Conservation (phyloP, 768 basidiomycete species). For the Lyophyllum semitale region DNA sequence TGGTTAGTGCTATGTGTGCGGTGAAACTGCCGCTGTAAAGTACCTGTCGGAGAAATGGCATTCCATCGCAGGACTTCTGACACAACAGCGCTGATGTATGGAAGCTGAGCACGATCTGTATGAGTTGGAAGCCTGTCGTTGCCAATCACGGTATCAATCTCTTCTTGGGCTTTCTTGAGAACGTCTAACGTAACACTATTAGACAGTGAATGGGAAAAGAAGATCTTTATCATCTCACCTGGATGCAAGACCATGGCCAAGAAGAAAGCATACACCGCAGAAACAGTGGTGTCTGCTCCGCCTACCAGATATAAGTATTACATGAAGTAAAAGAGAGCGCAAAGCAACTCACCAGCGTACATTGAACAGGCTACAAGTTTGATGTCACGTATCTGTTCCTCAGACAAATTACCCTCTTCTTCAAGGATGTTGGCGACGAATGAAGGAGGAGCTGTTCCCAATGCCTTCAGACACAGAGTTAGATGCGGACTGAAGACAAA, state of each 20-base stretch:
- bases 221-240: neutral
- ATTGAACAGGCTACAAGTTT: neutral
- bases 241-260: neutral
- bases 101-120: neutral
- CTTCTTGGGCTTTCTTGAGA: conserved; percentile 1
- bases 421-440: too few species aligned
- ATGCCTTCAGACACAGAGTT: too few species aligned
- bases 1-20: too few species aligned
- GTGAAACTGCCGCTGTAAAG: too few species aligned
- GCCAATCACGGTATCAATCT: conserved; percentile 10
- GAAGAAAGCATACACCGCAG: neutral
- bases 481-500: too few species aligned
- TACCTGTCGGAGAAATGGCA: neutral
- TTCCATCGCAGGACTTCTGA: neutral
- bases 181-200: neutral
- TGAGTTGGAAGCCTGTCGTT: conserved; percentile 22
- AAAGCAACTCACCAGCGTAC: neutral
- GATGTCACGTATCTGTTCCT: too few species aligned
- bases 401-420: too few species aligned
- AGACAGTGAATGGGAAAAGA: neutral
- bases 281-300: neutral
- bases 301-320: neutral
- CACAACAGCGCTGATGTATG: neutral
- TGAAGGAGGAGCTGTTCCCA: too few species aligned
- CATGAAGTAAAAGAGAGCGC: neutral